Conservation (phyloP, 306 rosid species). For the Vigna reflexopilosa region DNA sequence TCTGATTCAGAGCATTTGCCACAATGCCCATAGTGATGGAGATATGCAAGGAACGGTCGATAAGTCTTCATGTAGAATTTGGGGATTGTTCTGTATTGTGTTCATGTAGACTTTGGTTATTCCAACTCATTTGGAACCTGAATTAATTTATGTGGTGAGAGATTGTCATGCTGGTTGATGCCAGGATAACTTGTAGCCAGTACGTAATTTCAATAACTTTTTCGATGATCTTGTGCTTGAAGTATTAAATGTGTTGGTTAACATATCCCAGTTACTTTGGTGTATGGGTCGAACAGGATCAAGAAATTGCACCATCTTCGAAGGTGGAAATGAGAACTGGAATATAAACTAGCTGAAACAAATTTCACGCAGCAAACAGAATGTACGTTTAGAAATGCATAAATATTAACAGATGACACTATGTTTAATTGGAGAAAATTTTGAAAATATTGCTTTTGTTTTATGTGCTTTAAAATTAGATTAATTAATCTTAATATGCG, state of each 20-base stretch:
- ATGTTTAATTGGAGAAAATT: background rate
- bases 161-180: slow-evolving; percentile 34
- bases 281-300: background rate
- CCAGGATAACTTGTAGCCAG: slow-evolving; percentile 12
- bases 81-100: slow-evolving; percentile 37
- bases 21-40: slow-evolving; percentile 18
- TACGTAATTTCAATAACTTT: background rate
- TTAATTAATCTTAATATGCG: background rate
- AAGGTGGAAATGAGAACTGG: background rate
- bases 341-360: background rate
- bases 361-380: background rate
- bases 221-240: slow-evolving; percentile 14
- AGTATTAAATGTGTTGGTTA: background rate
- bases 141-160: slow-evolving; percentile 39
- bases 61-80: slow-evolving; percentile 34
- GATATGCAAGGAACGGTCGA: slow-evolving; percentile 20
- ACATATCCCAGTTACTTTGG: background rate
- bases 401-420: background rate
- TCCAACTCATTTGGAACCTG: slow-evolving; percentile 39
- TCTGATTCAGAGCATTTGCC: slow-evolving; percentile 47
- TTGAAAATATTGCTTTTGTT: background rate
- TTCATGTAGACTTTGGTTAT: slow-evolving; percentile 34
- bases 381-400: background rate
- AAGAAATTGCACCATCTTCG: background rate
- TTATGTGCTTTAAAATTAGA: background rate